Percentiles rank a stretch among this genome's conserved stretches.
Conservation (phyloP, 2,329 filamentous ascomycete genomes). For the Aaosphaeria pasadenensis region DNA sequence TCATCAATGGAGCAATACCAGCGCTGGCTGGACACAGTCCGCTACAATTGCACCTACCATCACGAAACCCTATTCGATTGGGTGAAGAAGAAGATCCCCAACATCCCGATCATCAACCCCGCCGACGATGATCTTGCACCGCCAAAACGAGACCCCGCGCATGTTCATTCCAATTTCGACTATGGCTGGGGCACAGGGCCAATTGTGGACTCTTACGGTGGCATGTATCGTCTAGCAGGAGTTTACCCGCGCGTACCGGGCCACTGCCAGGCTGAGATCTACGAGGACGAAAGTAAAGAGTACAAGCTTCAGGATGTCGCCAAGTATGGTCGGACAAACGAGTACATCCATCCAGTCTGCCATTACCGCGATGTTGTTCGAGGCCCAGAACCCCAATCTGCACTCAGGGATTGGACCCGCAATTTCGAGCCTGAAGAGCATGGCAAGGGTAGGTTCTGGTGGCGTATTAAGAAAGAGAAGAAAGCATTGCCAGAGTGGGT, state of each 20-base stretch:
- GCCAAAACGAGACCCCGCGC: constrained; percentile 26
- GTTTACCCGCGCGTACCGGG: constrained; percentile 43
- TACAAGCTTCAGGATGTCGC: constrained; percentile 36
- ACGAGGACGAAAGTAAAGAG: constrained; percentile 26
- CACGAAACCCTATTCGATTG: constrained; percentile 15
- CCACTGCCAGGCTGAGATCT: constrained; percentile 37
- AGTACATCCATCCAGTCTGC: constrained; percentile 49
- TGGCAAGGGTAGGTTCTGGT: constrained; percentile 25
- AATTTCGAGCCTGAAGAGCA: constrained; percentile 5
- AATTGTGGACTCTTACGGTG: constrained; percentile 39
- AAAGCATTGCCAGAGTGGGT: constrained; percentile 29
- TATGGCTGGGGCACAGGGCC: constrained; percentile 49
- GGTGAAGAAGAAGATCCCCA: constrained; percentile 13
- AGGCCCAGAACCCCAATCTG: constrained; percentile 19
- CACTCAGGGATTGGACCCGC: constrained; percentile 22
- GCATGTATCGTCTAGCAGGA: constrained; percentile 44
- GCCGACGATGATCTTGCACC: constrained; percentile 14
- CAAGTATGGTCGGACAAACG: constrained; percentile 43
- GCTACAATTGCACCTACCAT: constrained; percentile 29
- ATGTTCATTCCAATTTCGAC: constrained; percentile 32
- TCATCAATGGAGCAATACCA: constrained; percentile 40
- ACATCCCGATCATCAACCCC: constrained; percentile 19
- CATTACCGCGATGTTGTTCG: constrained; percentile 23
- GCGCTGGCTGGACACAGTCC: constrained; percentile 28
- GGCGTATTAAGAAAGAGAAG: constrained; percentile 13